Conservation (phyloP, 2,329 filamentous ascomycete species). For the Rugonectria rugulosa region DNA sequence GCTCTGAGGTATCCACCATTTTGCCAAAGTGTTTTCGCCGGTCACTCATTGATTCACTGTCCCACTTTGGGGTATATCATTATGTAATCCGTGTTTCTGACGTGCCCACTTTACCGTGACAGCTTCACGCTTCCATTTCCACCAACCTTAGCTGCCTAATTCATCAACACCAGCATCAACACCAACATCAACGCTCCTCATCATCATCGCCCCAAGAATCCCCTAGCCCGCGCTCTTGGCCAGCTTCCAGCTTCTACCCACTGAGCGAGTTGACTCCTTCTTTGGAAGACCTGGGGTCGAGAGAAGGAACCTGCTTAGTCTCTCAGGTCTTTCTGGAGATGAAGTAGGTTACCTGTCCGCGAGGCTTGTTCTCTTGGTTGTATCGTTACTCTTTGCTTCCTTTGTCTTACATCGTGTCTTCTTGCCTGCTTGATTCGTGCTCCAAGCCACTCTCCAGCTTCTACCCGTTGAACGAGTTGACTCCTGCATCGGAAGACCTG, state of each 20-base stretch:
- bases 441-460: conserved; percentile 1
- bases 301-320: conserved; percentile 3
- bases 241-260: conserved; percentile 14
- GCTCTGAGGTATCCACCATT: too few relatives aligned
- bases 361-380: neutral
- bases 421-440: neutral
- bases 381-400: neutral
- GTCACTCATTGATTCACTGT: too few relatives aligned
- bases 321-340: conserved; percentile 14
- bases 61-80: too few relatives aligned
- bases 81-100: too few relatives aligned
- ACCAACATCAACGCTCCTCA: too few relatives aligned
- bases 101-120: too few relatives aligned
- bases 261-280: conserved; percentile 5
- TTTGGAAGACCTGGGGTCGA: conserved; percentile 7
- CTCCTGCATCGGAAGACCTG: conserved; percentile 8
- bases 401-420: too few relatives aligned
- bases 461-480: conserved; percentile 12
- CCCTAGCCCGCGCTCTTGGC: neutral
- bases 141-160: too few relatives aligned
- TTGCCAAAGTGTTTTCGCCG: too few relatives aligned
- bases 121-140: too few relatives aligned
- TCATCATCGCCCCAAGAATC: too few relatives aligned
- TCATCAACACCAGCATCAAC: too few relatives aligned
- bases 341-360: conserved; percentile 5